Base-by-base conservation (phyloP, 176 grass and related monocot species). In the Avena atlantica region DNA sequence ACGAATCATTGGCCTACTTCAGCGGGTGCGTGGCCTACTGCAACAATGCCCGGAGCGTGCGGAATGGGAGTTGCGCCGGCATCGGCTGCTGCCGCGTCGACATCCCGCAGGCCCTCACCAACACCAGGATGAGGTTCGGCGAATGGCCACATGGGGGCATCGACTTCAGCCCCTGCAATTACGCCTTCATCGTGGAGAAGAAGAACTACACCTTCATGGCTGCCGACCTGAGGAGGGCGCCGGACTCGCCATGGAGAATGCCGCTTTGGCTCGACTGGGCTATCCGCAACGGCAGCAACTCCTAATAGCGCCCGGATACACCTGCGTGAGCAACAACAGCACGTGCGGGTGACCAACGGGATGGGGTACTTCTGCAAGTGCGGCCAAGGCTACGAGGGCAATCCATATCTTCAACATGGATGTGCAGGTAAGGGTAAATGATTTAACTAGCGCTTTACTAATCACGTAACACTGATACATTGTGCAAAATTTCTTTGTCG, bases 311-410 rank as follows among this genome's bases (percentile, higher is more conserved):
- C 77, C 45, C 23, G 86, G 37, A 16, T 87, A 51, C 90, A 82
- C 76, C 23, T 87, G 69, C 86, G 60, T 19, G 66, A 37, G 66
- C 86, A 85, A 25, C 9, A 5, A 78, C 10, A 78, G 75, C 29
- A 2, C 10, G 9, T 78, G 76, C 76, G 29, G 2, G 9, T 53
- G 9, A 78, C 12, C 76, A 78, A 78, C 10, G 52, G 76, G 52
- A 40, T 40, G 29, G 76, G 52, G 4, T 78, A 78, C 74, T 34
- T 14, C 14, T 91, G 80, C 74, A 76, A 11, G 23, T 65, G 52
- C 89, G 1, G 17, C 52, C 0, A 40, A 81, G 86, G 80, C 31
- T 11, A 67, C 76, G 4, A 48, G 9, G 86, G 76, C 84, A 78
- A 78, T 29, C 75, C 75, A 7, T 78, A 78, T 19, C 51, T 78